phyloP scores from a whole-genome alignment of 2,329 filamentous ascomycete genomes.

The Lecanosticta acicola region DNA sequence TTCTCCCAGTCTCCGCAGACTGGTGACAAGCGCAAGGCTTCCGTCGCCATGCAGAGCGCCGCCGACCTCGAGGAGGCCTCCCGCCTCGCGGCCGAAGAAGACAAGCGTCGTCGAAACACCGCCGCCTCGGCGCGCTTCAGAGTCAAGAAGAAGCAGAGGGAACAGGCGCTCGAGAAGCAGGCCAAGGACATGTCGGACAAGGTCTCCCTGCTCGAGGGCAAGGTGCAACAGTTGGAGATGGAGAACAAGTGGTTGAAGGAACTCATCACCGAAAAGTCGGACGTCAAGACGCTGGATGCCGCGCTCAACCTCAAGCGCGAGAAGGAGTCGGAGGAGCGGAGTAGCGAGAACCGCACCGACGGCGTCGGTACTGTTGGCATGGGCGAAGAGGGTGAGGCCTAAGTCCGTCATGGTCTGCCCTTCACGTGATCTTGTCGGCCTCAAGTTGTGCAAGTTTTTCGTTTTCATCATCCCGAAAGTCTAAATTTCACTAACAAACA shows the following conservation, averaged over 20 bases:
- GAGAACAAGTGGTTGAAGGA: conserved; percentile 51
- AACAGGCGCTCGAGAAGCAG: conserved; percentile 48
- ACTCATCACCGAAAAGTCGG: conserved; percentile 47
- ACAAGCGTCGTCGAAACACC: conserved; percentile 51
- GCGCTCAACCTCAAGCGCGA: conserved; percentile 21
- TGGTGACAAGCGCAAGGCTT: conserved; percentile 46
- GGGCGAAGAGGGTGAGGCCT: conserved; percentile 2
- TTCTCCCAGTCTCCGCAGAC: conserved; percentile 17
- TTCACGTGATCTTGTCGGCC: not conserved
- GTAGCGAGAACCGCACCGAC: conserved; percentile 27
- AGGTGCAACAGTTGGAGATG: conserved; percentile 47
- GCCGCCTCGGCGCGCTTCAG: conserved; percentile 50
- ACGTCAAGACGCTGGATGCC: conserved; percentile 25
- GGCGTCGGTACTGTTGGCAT: conserved; percentile 28
- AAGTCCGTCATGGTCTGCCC: too few relatives aligned
- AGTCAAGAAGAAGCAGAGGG: conserved; percentile 52
- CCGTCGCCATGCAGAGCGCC: conserved; percentile 29
- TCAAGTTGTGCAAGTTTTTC: not conserved
- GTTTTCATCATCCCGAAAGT: not conserved
- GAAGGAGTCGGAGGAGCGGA: conserved; percentile 25
- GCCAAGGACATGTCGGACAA: conserved; percentile 49
- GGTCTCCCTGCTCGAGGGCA: conserved; percentile 40
- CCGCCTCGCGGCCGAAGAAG: conserved; percentile 46
- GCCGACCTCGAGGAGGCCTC: conserved; percentile 42
- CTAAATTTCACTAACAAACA: too few relatives aligned